A percentile compares a stretch with the other conserved stretches of the same genome.
These are phyloP conservation scores for Xylariaceae sp. DNA, from an alignment of 2,329 filamentous ascomycete species.

Conservation along the genomic window DNA sequence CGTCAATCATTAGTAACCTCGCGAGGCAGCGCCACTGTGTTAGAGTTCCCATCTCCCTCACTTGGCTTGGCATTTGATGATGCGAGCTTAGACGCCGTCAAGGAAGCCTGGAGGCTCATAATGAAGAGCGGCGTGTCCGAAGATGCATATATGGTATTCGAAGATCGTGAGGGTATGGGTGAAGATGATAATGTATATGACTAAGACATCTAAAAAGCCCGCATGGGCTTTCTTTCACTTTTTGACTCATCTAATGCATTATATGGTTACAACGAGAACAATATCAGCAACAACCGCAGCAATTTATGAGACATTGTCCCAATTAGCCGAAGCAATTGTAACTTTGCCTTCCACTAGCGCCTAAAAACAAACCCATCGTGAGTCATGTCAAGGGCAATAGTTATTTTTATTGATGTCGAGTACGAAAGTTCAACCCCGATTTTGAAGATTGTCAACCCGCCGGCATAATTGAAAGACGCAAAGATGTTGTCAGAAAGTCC, in stretches of 20 bases:
- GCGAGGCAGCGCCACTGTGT: slow-evolving; percentile 39
- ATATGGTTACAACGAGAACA: neutral
- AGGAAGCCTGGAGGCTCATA: slow-evolving; percentile 64
- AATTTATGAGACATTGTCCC: neutral
- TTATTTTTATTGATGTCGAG: neutral
- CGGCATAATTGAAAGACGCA: neutral
- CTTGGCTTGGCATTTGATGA: slow-evolving; percentile 74
- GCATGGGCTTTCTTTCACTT: neutral
- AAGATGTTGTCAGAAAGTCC: neutral
- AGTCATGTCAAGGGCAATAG: neutral
- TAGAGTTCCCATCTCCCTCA: slow-evolving; percentile 55
- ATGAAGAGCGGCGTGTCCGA: slow-evolving; percentile 44
- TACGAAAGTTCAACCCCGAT: neutral
- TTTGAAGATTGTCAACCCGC: neutral
- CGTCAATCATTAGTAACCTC: slow-evolving; percentile 28
- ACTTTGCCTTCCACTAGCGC: neutral
- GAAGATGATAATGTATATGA: slow-evolving; percentile 55
- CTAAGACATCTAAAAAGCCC: slow-evolving; percentile 19
- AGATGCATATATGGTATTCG: slow-evolving; percentile 70
- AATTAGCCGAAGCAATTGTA: neutral
- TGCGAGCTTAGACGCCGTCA: slow-evolving; percentile 60
- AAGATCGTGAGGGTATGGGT: slow-evolving; percentile 62
- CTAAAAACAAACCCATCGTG: neutral
- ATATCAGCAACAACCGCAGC: neutral
- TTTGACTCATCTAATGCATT: neutral